Evolutionary conservation across 805 yeast species (phyloP).

Genomic region (Kregervanrija delftensis): DNA sequence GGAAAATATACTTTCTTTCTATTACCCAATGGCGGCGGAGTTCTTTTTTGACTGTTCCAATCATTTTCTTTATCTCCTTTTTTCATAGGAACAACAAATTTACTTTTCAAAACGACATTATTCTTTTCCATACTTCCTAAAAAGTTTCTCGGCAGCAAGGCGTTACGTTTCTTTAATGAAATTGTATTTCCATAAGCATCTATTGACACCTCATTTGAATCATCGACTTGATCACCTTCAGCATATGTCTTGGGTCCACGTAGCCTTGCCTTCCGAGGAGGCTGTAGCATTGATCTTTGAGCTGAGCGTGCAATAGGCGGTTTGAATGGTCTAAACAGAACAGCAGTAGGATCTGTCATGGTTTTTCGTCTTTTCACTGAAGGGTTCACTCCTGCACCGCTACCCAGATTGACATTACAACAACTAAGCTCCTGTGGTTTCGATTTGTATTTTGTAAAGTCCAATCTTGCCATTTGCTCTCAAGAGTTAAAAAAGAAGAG

Average conservation of each 20-base stretch:
- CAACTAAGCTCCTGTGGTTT: conserved; percentile 12
- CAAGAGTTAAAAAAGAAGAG: too few relatives aligned
- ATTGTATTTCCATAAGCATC: conserved; percentile 18
- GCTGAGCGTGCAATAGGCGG: conserved; percentile 42
- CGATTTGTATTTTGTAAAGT: conserved; percentile 11
- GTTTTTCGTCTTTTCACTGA: conserved; percentile 49
- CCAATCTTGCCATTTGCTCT: conserved; percentile 1
- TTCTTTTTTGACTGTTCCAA: conserved; percentile 32
- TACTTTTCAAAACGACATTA: conserved; percentile 36
- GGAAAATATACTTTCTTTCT: conserved; percentile 59
- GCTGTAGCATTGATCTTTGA: conserved; percentile 12
- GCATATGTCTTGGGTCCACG: conserved; percentile 36
- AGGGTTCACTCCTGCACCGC: conserved; percentile 63
- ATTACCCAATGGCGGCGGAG: conserved; percentile 85
- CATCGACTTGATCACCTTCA: conserved; percentile 29
- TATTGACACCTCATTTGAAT: conserved; percentile 16
- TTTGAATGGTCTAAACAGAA: conserved; percentile 61
- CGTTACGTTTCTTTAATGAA: conserved; percentile 42
- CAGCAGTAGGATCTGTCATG: conserved; percentile 42
- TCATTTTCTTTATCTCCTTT: conserved; percentile 32
- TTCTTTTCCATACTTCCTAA: conserved; percentile 32
- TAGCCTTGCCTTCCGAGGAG: conserved; percentile 21
- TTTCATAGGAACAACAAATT: conserved; percentile 56
- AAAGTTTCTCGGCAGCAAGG: conserved; percentile 50
- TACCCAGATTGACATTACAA: conserved; percentile 42